These are phyloP conservation scores for Neonectria neomacrospora DNA, from an alignment of 2,329 filamentous ascomycete species.

Conservation along the genomic window DNA sequence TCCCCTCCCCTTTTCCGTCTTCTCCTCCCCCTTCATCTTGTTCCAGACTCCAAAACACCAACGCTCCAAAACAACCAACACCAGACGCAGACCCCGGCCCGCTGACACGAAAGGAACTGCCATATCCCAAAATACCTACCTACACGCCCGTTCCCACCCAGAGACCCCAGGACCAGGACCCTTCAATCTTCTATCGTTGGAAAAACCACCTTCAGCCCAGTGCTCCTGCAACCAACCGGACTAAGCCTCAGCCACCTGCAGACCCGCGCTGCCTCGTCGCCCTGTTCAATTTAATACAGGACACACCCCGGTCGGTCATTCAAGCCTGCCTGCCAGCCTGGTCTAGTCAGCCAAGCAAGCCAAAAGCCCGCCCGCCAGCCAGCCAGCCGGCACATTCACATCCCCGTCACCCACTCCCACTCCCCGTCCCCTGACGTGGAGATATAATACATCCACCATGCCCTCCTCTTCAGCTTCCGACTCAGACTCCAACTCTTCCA, in stretches of 20 bases:
- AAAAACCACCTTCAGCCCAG: slow-evolving; percentile 28
- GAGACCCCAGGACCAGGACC: slow-evolving; percentile 19
- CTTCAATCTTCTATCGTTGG: slow-evolving; percentile 32
- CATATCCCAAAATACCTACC: slow-evolving; percentile 8
- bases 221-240: slow-evolving; percentile 34
- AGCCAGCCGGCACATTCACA: slow-evolving; percentile 15
- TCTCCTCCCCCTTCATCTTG: not conserved
- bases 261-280: slow-evolving; percentile 36
- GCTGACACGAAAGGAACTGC: not conserved
- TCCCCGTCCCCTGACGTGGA: slow-evolving; percentile 19
- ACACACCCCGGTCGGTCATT: slow-evolving; percentile 16
- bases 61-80: not conserved
- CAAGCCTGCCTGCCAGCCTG: slow-evolving; percentile 5
- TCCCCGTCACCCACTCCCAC: slow-evolving; percentile 6
- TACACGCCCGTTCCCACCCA: slow-evolving; percentile 6
- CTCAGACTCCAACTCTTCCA: slow-evolving; percentile 47
- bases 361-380: not conserved
- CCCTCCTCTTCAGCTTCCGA: slow-evolving; percentile 36
- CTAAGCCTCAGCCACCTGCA: slow-evolving; percentile 45
- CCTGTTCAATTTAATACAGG: slow-evolving; percentile 34
- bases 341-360: slow-evolving; percentile 9
- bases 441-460: slow-evolving; percentile 39
- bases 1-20: slow-evolving; percentile 6
- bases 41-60: not conserved
- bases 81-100: not conserved